Evolutionary conservation across 768 basidiomycete species (phyloP).

Genomic region (Boletus edulis): DNA sequence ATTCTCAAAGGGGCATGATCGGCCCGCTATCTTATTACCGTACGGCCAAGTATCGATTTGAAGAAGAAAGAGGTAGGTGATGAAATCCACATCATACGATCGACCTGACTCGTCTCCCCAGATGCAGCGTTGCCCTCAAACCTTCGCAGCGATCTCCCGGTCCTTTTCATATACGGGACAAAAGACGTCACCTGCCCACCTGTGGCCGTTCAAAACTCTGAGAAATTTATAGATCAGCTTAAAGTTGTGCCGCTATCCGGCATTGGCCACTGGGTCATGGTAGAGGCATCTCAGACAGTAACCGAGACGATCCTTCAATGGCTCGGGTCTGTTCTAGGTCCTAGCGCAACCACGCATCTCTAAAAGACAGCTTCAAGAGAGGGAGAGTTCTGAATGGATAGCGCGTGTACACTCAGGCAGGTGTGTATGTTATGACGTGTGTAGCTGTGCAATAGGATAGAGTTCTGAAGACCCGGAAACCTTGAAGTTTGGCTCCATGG

Average conservation of each 20-base stretch:
- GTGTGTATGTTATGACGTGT: background rate
- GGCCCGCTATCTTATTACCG: conserved; percentile 81
- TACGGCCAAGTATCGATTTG: conserved; percentile 54
- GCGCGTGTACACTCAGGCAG: background rate
- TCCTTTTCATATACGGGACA: conserved; percentile 61
- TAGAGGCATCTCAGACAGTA: conserved; percentile 57
- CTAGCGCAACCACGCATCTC: background rate
- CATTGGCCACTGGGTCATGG: conserved; percentile 68
- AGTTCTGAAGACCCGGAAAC: background rate
- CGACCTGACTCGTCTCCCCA: conserved; percentile 16
- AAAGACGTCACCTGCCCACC: conserved; percentile 48
- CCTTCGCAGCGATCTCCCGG: conserved; percentile 49
- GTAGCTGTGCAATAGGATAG: background rate
- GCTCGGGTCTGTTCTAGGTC: conserved; percentile 30
- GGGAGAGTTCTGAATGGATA: too few relatives aligned
- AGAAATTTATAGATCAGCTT: conserved; percentile 49
- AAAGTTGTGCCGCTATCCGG: conserved; percentile 53
- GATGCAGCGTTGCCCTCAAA: conserved; percentile 43
- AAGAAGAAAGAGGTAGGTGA: conserved; percentile 55
- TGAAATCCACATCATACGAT: background rate
- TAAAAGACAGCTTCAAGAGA: background rate
- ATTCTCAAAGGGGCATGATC: conserved; percentile 51
- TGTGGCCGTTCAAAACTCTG: conserved; percentile 39
- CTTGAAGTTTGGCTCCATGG: background rate
- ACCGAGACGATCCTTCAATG: conserved; percentile 47